Evolutionary conservation across 306 rosid species (phyloP).

Genomic region (Rosa persica): DNA sequence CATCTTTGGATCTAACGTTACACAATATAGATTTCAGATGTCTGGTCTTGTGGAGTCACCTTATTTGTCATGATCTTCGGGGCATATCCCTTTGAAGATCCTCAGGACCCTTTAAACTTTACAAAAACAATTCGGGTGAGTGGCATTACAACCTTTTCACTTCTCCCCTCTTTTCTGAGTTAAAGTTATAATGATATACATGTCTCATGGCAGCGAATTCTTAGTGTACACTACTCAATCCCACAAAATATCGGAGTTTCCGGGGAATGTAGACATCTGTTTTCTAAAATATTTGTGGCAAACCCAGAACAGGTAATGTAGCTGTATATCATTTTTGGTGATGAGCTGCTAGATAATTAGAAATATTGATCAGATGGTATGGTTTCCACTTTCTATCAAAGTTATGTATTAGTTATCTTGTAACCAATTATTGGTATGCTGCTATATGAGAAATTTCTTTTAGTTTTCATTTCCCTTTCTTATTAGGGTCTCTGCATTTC

Average conservation of each 20-base stretch:
- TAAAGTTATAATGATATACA: slow-evolving; percentile 6
- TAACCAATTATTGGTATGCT: neutral
- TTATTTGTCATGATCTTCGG: slow-evolving; percentile 84
- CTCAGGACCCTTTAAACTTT: slow-evolving; percentile 70
- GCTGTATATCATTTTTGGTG: slow-evolving; percentile 6
- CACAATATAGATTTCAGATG: slow-evolving; percentile 71
- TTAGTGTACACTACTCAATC: slow-evolving; percentile 62
- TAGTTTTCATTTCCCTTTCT: neutral
- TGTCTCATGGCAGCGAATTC: slow-evolving; percentile 59
- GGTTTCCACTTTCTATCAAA: neutral
- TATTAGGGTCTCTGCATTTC: slow-evolving; percentile 3
- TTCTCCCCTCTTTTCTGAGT: slow-evolving; percentile 13
- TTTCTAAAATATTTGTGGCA: slow-evolving; percentile 70
- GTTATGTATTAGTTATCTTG: neutral
- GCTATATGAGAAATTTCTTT: neutral
- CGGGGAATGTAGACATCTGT: slow-evolving; percentile 61
- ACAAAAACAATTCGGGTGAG: slow-evolving; percentile 65
- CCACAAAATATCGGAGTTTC: slow-evolving; percentile 66
- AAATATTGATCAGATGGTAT: neutral
- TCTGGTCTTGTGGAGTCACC: slow-evolving; percentile 97
- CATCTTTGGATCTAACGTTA: neutral
- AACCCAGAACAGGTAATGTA: slow-evolving; percentile 63
- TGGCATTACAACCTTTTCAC: slow-evolving; percentile 11
- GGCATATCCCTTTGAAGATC: slow-evolving; percentile 85
- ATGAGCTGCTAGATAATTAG: slow-evolving; percentile 2